Percentiles rank a stretch among this genome's conserved stretches.
These are phyloP conservation scores for Talaromyces pinophilus DNA, from an alignment of 2,329 filamentous ascomycete genomes.

Conservation along the genomic window DNA sequence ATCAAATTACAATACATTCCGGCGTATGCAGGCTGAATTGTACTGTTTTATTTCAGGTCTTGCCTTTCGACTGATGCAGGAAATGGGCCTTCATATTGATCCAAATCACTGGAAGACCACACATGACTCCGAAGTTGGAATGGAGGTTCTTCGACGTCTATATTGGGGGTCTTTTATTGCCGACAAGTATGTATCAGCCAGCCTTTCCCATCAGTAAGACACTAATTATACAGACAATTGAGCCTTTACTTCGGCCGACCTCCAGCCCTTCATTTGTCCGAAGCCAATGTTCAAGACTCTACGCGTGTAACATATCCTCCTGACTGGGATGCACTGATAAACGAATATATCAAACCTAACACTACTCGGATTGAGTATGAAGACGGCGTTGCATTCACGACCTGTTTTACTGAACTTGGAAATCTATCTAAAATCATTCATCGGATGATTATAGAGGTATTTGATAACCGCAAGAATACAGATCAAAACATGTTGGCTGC, in stretches of 20 bases:
- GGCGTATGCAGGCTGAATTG: neutral
- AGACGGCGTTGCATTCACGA: conserved; percentile 9
- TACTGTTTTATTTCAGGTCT: neutral
- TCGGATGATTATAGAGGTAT: conserved; percentile 13
- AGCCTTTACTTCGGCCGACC: conserved; percentile 9
- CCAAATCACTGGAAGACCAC: conserved; percentile 10
- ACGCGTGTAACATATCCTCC: conserved; percentile 4
- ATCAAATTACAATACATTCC: neutral
- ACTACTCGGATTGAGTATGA: conserved; percentile 4
- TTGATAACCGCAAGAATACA: conserved; percentile 8
- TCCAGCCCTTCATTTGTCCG: neutral
- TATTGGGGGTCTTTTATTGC: conserved; percentile 14
- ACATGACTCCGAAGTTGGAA: conserved; percentile 2
- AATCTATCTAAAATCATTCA: conserved; percentile 12
- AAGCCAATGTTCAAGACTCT: conserved; percentile 11
- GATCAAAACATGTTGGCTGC: neutral
- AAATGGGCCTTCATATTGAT: conserved; percentile 11
- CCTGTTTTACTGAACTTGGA: conserved; percentile 1
- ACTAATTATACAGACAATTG: conserved; percentile 6
- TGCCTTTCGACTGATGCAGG: conserved; percentile 1
- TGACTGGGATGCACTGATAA: conserved; percentile 4
- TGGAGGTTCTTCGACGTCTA: conserved; percentile 8
- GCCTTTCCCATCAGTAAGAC: neutral
- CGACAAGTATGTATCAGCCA: neutral
- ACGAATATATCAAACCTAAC: conserved; percentile 2